Conservation (phyloP, 495 filamentous ascomycete species). For the Usnea hakonensis region DNA sequence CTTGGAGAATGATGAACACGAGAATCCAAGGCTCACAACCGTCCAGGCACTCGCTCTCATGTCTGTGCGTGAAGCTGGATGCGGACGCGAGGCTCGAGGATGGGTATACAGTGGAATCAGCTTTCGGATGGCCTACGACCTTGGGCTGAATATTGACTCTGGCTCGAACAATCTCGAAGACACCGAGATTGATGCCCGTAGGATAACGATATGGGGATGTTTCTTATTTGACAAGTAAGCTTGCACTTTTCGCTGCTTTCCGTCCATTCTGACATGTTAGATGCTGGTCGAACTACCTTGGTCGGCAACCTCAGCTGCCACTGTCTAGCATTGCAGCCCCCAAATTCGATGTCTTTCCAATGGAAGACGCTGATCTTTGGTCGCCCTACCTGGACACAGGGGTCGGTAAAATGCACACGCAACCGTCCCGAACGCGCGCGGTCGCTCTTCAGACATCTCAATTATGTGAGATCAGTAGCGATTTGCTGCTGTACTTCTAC, state of each 20-base stretch:
- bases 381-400: constrained; percentile 83
- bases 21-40: constrained; percentile 82
- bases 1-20: constrained; percentile 86
- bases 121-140: constrained; percentile 95
- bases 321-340: constrained; percentile 70
- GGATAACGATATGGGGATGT: constrained; percentile 97
- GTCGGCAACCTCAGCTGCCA: constrained; percentile 80
- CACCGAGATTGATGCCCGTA: constrained; percentile 76
- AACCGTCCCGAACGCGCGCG: constrained; percentile 76
- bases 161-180: constrained; percentile 59
- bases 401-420: constrained; percentile 55
- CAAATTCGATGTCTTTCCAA: constrained; percentile 85
- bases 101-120: constrained; percentile 99
- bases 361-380: constrained; percentile 81
- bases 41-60: constrained; percentile 92
- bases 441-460: constrained; percentile 73
- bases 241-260: neutral
- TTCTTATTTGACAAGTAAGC: constrained; percentile 89
- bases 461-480: constrained; percentile 87
- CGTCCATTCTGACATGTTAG: constrained; percentile 29
- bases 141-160: constrained; percentile 86
- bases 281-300: constrained; percentile 97
- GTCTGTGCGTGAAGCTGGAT: constrained; percentile 94
- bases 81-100: constrained; percentile 87
- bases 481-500: constrained; percentile 85